Evolutionary conservation across 1,284 basidiomycete species (phyloP).

Genomic region (Mycosarcoma mackinlayi): DNA sequence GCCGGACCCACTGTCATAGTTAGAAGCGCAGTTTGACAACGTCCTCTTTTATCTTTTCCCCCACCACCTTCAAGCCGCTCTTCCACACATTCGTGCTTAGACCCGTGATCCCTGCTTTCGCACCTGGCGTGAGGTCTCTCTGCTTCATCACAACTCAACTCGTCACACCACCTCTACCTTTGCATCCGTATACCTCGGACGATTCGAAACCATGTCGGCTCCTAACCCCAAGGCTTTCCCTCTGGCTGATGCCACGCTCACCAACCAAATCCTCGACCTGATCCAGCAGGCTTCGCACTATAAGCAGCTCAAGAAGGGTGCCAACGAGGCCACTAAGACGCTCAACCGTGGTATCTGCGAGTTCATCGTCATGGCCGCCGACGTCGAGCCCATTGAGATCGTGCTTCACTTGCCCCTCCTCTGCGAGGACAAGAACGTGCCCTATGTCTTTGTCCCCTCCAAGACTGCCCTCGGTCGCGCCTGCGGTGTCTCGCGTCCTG

Average conservation of each 20-base stretch:
- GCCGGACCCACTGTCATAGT: not conserved
- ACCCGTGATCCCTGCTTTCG: constrained; percentile 52
- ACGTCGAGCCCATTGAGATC: constrained; percentile 93
- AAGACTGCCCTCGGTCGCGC: constrained; percentile 95
- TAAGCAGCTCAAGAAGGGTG: constrained; percentile 98
- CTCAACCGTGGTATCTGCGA: constrained; percentile 98
- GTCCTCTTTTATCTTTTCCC: not conserved
- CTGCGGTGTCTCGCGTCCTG: constrained; percentile 93
- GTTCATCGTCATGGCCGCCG: constrained; percentile 95
- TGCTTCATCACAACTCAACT: no score
- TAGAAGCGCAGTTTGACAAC: not conserved
- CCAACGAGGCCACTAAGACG: constrained; percentile 94
- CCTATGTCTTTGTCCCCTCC: constrained; percentile 92
- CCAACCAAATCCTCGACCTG: constrained; percentile 83
- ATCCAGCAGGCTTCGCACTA: constrained; percentile 75
- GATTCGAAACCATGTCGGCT: constrained; percentile 49
- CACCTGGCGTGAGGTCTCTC: constrained; percentile 53
- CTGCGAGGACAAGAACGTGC: constrained; percentile 99
- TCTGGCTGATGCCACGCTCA: constrained; percentile 85
- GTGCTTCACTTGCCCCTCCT: constrained; percentile 94
- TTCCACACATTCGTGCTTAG: constrained; percentile 13
- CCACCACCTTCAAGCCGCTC: constrained; percentile 17
- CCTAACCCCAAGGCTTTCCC: constrained; percentile 88
- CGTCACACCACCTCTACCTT: not conserved
- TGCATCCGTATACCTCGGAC: constrained; percentile 7